phyloP scores from a whole-genome alignment of 768 basidiomycete species.

The Termitomyces sp. region DNA sequence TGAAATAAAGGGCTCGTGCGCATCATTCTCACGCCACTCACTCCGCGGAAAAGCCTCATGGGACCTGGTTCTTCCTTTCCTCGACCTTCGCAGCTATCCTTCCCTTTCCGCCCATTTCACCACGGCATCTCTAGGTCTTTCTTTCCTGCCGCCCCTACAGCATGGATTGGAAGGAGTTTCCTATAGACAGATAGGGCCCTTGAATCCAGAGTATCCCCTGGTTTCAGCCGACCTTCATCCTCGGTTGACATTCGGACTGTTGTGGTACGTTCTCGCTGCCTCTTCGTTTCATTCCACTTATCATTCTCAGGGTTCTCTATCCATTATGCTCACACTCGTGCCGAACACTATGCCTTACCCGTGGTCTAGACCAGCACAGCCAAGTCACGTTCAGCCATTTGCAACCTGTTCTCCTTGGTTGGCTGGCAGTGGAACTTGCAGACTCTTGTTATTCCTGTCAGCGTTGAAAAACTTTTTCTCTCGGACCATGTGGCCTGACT shows the following conservation, averaged over 20 bases:
- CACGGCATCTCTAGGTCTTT: not conserved
- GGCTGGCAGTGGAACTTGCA: too few species aligned
- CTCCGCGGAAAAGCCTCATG: slow-evolving; percentile 19
- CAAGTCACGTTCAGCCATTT: not conserved
- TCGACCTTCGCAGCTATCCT: not conserved
- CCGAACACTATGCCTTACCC: too few species aligned
- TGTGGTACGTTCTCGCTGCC: not conserved
- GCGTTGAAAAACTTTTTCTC: not conserved
- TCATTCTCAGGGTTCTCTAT: not conserved
- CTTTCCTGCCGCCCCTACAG: not conserved
- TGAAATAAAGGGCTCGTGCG: slow-evolving; percentile 15
- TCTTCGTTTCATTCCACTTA: not conserved
- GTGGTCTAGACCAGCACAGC: not conserved
- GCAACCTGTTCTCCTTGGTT: not conserved
- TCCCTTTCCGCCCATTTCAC: not conserved
- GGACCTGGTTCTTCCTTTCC: not conserved
- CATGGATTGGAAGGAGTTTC: not conserved
- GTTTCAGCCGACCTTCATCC: not conserved
- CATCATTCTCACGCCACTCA: slow-evolving; percentile 11
- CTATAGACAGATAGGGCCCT: not conserved
- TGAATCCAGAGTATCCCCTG: not conserved
- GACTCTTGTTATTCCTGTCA: not conserved
- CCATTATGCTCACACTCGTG: not conserved
- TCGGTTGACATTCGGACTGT: not conserved
- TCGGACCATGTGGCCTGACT: not conserved